Percentiles rank a stretch among this genome's conserved stretches.
phyloP scores from a whole-genome alignment of 305 asterid species.

The Solanum hybrid region DNA sequence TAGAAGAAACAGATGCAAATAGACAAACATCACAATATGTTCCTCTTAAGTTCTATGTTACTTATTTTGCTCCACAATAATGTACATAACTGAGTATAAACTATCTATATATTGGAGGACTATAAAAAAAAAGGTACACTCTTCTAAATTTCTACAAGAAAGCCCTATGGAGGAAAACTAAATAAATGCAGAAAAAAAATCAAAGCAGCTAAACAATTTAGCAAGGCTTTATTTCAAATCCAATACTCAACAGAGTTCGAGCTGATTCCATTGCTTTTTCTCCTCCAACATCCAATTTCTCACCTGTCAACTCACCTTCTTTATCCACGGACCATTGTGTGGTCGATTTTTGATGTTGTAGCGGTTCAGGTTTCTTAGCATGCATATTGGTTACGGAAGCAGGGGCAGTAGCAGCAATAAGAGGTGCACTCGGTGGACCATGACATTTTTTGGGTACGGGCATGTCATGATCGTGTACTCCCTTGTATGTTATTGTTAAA shows the following conservation, averaged over 20 bases:
- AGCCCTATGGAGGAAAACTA: conserved; percentile 15
- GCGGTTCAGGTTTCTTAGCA: conserved; percentile 17
- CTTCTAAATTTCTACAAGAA: conserved; percentile 17
- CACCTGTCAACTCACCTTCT: conserved; percentile 46
- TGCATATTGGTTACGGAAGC: conserved; percentile 25
- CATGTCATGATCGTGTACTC: conserved; percentile 70
- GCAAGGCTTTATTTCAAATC: conserved; percentile 74
- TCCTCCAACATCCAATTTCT: conserved; percentile 28
- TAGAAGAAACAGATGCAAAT: neutral
- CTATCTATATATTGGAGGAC: conserved; percentile 17
- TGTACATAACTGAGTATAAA: conserved; percentile 23
- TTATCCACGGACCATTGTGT: conserved; percentile 55
- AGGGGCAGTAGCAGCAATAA: conserved; percentile 30
- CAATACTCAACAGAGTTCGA: conserved; percentile 57
- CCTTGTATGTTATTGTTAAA: conserved; percentile 63
- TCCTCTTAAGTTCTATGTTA: conserved; percentile 5
- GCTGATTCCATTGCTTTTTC: conserved; percentile 40
- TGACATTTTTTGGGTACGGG: conserved; percentile 65
- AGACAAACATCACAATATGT: neutral
- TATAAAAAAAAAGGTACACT: neutral
- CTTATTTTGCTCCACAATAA: conserved; percentile 21
- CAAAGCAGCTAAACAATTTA: conserved; percentile 22
- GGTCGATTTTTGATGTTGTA: conserved; percentile 24
- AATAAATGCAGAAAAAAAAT: conserved; percentile 5
- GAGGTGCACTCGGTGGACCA: conserved; percentile 34